These are phyloP conservation scores for Rhipidocladum racemiflorum DNA, from an alignment of 176 grass and related monocot genomes.

Conservation along the genomic window DNA sequence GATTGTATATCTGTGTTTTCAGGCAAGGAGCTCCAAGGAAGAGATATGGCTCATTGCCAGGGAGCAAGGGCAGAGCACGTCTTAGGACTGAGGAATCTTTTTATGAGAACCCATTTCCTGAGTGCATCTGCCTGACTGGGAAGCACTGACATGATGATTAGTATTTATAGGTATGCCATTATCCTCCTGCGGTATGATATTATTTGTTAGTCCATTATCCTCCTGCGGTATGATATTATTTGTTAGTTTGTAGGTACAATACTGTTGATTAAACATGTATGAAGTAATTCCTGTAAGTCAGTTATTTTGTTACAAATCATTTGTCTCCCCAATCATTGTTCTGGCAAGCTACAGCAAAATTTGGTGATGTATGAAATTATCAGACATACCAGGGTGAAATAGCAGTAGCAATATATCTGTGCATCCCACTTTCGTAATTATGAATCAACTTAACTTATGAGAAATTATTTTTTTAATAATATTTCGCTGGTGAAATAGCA, in stretches of 20 bases:
- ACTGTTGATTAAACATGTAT: not conserved
- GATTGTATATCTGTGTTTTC: slow-evolving; percentile 29
- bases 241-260: slow-evolving; percentile 14
- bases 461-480: not conserved
- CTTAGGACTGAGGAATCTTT: slow-evolving; percentile 90
- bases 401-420: not conserved
- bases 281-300: not conserved
- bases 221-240: no score
- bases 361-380: not conserved
- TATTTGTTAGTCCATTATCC: slow-evolving; percentile 4
- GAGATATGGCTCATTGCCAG: slow-evolving; percentile 68
- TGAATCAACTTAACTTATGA: not conserved
- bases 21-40: slow-evolving; percentile 89
- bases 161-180: slow-evolving; percentile 38
- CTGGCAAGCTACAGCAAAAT: not conserved
- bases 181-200: not conserved
- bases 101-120: slow-evolving; percentile 85
- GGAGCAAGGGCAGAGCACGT: slow-evolving; percentile 78
- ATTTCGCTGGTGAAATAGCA: no score
- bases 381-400: not conserved
- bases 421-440: not conserved
- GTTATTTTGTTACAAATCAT: slow-evolving; percentile 2
- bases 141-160: slow-evolving; percentile 41
- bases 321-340: not conserved
- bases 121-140: slow-evolving; percentile 72